A percentile compares a stretch with the other conserved stretches of the same genome.
These are phyloP conservation scores for Pseudisothecium myosuroides DNA, from an alignment of 225 moss, liverwort and hornwort genomes.

Conservation along the genomic window DNA sequence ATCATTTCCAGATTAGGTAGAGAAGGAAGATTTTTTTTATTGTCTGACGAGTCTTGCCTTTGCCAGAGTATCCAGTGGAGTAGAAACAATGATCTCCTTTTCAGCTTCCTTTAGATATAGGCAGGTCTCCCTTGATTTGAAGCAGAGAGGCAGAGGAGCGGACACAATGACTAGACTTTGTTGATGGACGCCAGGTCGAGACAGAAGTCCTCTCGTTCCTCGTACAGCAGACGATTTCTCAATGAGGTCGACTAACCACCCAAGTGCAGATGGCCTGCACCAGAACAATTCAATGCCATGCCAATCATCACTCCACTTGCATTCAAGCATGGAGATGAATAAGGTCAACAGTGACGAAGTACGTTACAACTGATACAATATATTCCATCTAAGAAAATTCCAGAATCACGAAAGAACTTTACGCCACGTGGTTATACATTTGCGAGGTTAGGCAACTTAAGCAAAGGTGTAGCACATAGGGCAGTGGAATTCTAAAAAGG, in stretches of 20 bases:
- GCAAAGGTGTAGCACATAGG: neutral
- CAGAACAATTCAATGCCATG: neutral
- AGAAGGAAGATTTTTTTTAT: neutral
- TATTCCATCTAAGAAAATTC: neutral
- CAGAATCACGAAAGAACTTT: neutral
- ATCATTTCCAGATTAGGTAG: neutral
- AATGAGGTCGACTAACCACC: slow-evolving; percentile 60
- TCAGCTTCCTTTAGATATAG: slow-evolving; percentile 15
- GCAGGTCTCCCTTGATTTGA: slow-evolving; percentile 3
- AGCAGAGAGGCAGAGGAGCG: slow-evolving; percentile 37
- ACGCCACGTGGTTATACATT: neutral
- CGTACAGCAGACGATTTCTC: slow-evolving; percentile 33
- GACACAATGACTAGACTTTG: slow-evolving; percentile 45
- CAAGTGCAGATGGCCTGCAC: slow-evolving; percentile 60
- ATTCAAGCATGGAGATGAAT: neutral
- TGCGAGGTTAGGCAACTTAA: neutral
- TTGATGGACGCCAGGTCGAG: slow-evolving; percentile 3
- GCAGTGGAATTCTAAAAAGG: neutral
- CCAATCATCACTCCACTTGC: neutral
- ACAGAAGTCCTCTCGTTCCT: slow-evolving; percentile 28
- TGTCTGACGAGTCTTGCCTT: neutral
- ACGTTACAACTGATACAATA: neutral
- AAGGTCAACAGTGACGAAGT: neutral
- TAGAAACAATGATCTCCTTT: slow-evolving; percentile 43
- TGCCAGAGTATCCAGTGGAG: slow-evolving; percentile 13